These are phyloP conservation scores for Diospyros kaki DNA, from an alignment of 148 eudicot species.

Conservation along the genomic window DNA sequence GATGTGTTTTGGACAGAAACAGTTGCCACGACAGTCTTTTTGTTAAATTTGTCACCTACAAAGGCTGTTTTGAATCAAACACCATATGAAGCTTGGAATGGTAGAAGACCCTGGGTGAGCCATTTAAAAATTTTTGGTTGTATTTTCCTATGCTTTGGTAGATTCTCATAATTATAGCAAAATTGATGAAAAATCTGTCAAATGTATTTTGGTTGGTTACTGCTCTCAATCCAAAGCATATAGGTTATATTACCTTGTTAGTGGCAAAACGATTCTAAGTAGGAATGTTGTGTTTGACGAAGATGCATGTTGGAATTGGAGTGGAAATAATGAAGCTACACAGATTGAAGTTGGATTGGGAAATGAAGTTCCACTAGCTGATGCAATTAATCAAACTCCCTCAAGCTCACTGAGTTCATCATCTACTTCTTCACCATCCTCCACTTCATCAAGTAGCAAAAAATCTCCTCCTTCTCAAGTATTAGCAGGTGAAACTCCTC, in stretches of 20 bases:
- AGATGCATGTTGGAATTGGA: conserved; percentile 9
- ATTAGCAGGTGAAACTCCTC: neutral
- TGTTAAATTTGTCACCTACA: neutral
- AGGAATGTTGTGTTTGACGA: conserved; percentile 15
- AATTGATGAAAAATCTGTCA: neutral
- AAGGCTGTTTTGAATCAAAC: neutral
- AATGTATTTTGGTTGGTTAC: conserved; percentile 2
- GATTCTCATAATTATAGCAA: neutral
- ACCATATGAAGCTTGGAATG: neutral
- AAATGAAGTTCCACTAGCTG: neutral
- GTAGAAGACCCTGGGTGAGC: conserved; percentile 1
- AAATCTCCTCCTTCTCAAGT: neutral
- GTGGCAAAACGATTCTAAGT: conserved; percentile 8
- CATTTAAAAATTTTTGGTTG: conserved; percentile 11
- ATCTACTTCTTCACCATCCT: neutral
- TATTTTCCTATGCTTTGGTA: neutral
- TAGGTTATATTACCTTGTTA: conserved; percentile 3
- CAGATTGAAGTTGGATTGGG: neutral
- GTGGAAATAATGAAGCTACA: no score
- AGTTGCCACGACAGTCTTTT: neutral
- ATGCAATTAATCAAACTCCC: neutral
- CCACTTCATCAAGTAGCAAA: neutral
- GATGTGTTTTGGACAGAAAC: conserved; percentile 7
- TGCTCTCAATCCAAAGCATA: conserved; percentile 13
- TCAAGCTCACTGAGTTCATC: no score